phyloP scores from a whole-genome alignment of 805 yeast species.

The Lachancea meyersii region DNA sequence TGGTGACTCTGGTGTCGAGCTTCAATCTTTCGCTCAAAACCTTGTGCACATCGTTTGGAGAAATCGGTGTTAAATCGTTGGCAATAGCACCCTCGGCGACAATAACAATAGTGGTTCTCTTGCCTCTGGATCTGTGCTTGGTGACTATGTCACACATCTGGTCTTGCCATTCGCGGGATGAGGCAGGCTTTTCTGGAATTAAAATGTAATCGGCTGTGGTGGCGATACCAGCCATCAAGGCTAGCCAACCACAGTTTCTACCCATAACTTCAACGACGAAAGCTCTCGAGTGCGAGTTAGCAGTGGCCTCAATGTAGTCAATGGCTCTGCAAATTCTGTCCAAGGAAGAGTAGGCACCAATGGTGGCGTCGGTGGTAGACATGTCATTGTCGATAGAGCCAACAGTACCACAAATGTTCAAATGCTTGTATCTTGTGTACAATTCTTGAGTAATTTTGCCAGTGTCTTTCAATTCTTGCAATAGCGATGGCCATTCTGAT shows the following conservation, averaged over 20 bases:
- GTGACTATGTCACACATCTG: slow-evolving; percentile 68
- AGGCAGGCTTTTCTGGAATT: slow-evolving; percentile 90
- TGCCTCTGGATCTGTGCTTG: slow-evolving; percentile 79
- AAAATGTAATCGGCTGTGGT: slow-evolving; percentile 93
- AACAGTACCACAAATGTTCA: slow-evolving; percentile 88
- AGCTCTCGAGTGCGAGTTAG: slow-evolving; percentile 96
- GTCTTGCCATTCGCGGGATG: slow-evolving; percentile 66
- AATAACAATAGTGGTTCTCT: slow-evolving; percentile 90
- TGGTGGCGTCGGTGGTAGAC: slow-evolving; percentile 96
- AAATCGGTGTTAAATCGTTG: slow-evolving; percentile 69
- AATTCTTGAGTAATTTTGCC: slow-evolving; percentile 54
- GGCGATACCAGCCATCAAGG: slow-evolving; percentile 94
- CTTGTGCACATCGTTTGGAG: slow-evolving; percentile 73
- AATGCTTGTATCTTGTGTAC: slow-evolving; percentile 53
- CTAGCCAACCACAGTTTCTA: slow-evolving; percentile 98
- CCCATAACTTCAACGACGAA: slow-evolving; percentile 99
- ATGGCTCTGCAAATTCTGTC: slow-evolving; percentile 90
- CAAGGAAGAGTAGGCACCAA: slow-evolving; percentile 91
- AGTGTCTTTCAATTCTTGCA: slow-evolving; percentile 58
- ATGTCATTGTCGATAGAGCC: slow-evolving; percentile 98
- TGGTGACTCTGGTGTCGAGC: slow-evolving; percentile 89
- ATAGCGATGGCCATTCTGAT: slow-evolving; percentile 86
- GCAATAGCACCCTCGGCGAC: slow-evolving; percentile 98
- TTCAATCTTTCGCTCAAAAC: slow-evolving; percentile 81
- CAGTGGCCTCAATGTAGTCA: slow-evolving; percentile 96